These are phyloP conservation scores for Prorocentrum cordatum DNA, from an alignment of 169 alveolate species.

Conservation along the genomic window DNA sequence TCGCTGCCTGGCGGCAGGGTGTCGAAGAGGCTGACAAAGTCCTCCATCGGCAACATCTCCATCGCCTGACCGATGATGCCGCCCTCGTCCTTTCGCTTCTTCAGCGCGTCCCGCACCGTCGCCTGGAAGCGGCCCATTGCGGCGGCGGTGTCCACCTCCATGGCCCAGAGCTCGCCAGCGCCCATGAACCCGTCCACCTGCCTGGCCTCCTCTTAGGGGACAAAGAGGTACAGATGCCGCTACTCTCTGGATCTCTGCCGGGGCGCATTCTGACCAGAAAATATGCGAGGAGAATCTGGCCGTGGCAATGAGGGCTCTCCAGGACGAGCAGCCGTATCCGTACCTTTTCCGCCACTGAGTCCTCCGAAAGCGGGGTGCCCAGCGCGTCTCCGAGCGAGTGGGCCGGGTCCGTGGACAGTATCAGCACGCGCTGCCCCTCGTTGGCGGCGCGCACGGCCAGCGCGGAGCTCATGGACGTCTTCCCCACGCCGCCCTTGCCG, in stretches of 20 bases:
- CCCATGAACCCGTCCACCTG: constrained; percentile 36
- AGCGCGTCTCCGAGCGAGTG: neutral
- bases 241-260: no score
- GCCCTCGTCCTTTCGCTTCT: constrained; percentile 3
- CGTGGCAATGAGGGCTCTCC: no score
- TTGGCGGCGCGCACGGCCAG: constrained; percentile 31
- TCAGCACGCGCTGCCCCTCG: constrained; percentile 5
- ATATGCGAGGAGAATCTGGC: no score
- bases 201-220: constrained; percentile 8
- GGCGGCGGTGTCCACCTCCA: constrained; percentile 64
- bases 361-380: no score
- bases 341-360: no score
- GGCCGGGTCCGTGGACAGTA: neutral
- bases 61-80: constrained; percentile 40
- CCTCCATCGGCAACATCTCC: constrained; percentile 51
- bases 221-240: no score
- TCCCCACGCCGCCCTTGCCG: constrained; percentile 63
- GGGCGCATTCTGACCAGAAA: no score
- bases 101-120: constrained; percentile 31
- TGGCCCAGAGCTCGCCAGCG: constrained; percentile 51
- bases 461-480: constrained; percentile 59
- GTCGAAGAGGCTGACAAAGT: constrained; percentile 26
- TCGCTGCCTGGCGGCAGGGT: constrained; percentile 59
- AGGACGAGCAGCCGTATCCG: no score
- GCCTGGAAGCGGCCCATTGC: constrained; percentile 36